phyloP scores from a whole-genome alignment of 2,329 filamentous ascomycete genomes.

The Emydomyces testavorans region DNA sequence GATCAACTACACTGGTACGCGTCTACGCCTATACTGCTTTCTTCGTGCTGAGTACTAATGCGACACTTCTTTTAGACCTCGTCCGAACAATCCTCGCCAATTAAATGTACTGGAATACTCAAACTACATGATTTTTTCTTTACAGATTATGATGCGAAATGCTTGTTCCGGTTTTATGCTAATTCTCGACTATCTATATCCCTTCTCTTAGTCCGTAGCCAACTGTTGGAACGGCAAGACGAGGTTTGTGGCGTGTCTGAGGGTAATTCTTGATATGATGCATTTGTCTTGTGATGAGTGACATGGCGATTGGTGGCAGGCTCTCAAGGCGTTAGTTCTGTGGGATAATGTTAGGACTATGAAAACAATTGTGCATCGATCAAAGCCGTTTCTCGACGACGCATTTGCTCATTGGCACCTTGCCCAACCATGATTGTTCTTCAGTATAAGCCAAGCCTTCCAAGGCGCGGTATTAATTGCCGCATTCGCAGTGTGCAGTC shows the following conservation, averaged over 20 bases:
- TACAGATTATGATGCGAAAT: conserved; percentile 14
- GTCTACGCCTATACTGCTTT: conserved; percentile 1
- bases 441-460: too few species aligned
- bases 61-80: conserved; percentile 46
- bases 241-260: neutral
- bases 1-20: conserved; percentile 89
- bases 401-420: neutral
- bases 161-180: conserved; percentile 3
- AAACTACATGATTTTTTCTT: conserved; percentile 15
- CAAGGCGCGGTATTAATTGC: too few species aligned
- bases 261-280: conserved; percentile 4
- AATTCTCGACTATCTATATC: neutral
- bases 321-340: conserved; percentile 5
- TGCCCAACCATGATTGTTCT: neutral
- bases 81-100: conserved; percentile 80
- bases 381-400: neutral
- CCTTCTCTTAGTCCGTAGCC: neutral
- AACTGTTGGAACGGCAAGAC: too few species aligned
- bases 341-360: conserved; percentile 5
- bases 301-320: conserved; percentile 8
- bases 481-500: too few species aligned
- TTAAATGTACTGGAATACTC: conserved; percentile 36
- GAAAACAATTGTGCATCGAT: neutral
- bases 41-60: conserved; percentile 4
- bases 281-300: conserved; percentile 2